phyloP scores from a whole-genome alignment of 169 alveolate genomes.

The Sarcocystis neurona region DNA sequence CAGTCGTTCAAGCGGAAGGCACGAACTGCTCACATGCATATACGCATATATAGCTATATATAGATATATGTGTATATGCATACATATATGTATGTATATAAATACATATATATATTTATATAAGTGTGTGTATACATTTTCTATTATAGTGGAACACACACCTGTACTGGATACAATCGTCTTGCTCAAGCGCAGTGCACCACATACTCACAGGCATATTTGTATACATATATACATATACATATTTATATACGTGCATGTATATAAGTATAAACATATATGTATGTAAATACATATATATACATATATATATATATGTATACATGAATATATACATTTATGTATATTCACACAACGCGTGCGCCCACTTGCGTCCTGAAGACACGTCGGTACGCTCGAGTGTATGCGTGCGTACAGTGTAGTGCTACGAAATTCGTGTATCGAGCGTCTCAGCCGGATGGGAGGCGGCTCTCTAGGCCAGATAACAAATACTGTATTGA shows the following conservation, averaged over 20 bases:
- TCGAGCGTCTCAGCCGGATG: no score
- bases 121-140: background rate
- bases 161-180: no score
- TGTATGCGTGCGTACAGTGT: no score
- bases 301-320: background rate
- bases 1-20: no score
- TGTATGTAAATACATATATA: background rate
- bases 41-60: background rate
- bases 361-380: no score
- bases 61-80: background rate
- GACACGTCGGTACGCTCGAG: no score
- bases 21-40: background rate
- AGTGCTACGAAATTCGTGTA: no score
- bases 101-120: background rate
- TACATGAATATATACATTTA: no score
- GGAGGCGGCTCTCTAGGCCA: no score
- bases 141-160: background rate
- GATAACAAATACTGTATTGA: no score
- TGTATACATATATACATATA: background rate
- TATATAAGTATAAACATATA: background rate
- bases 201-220: background rate
- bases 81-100: background rate
- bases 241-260: background rate
- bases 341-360: no score
- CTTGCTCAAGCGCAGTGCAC: no score